These are phyloP conservation scores for Paraconiothyrium sp. DNA, from an alignment of 2,329 filamentous ascomycete species.

Conservation along the genomic window DNA sequence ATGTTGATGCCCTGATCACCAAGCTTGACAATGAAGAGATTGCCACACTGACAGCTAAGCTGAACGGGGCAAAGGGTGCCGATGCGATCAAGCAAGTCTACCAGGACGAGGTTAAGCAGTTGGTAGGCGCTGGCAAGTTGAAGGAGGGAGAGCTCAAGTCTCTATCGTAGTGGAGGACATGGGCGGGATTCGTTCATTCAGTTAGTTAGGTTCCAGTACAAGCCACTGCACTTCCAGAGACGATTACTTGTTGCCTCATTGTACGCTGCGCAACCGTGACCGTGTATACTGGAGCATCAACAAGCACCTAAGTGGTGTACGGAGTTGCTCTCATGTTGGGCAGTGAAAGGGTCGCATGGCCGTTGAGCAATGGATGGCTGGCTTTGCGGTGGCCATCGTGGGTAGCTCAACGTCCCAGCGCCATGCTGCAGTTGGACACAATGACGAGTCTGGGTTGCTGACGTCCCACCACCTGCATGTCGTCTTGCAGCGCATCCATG, in stretches of 20 bases:
- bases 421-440: neutral
- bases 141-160: slow-evolving; percentile 84
- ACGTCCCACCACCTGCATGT: neutral
- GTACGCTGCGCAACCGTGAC: no score
- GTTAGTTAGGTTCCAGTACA: neutral
- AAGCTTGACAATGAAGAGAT: slow-evolving; percentile 94
- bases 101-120: slow-evolving; percentile 77
- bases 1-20: slow-evolving; percentile 85
- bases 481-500: slow-evolving; percentile 6
- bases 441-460: neutral
- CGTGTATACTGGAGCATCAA: no score
- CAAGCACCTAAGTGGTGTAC: no score
- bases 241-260: neutral
- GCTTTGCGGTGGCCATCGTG: neutral
- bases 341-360: no score
- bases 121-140: slow-evolving; percentile 83
- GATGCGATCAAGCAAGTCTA: slow-evolving; percentile 88
- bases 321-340: neutral
- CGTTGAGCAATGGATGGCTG: neutral
- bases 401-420: neutral
- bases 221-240: neutral
- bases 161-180: slow-evolving; percentile 48
- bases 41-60: slow-evolving; percentile 80
- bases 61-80: slow-evolving; percentile 79
- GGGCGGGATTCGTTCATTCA: neutral